Evolutionary conservation across 805 yeast species (phyloP).

Genomic region (Starmerella roubikii): DNA sequence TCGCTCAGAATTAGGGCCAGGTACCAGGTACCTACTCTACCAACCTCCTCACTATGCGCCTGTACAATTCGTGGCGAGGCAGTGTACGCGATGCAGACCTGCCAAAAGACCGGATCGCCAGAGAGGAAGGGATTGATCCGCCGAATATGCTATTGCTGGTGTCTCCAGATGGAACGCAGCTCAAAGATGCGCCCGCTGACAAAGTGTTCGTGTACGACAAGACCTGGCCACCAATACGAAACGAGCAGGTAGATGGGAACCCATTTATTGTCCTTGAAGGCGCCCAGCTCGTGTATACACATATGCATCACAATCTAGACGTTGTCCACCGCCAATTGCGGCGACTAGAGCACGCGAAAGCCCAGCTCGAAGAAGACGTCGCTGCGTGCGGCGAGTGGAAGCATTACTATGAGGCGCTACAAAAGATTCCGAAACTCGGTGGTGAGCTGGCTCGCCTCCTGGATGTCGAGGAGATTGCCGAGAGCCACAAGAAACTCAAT

Average conservation of each 20-base stretch:
- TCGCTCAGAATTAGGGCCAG: too few relatives aligned
- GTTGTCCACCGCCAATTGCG: constrained; percentile 1
- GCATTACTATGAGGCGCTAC: constrained; percentile 10
- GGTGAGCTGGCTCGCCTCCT: constrained; percentile 9
- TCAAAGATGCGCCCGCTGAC: constrained; percentile 21
- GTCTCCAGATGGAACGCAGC: constrained; percentile 20
- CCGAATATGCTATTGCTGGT: constrained; percentile 22
- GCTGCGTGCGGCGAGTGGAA: constrained; percentile 15
- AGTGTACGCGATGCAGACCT: constrained; percentile 17
- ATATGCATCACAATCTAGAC: constrained; percentile 6
- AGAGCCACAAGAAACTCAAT: constrained; percentile 1
- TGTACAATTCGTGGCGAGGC: constrained; percentile 23
- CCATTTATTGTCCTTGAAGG: constrained; percentile 3
- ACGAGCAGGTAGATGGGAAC: background rate
- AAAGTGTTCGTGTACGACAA: constrained; percentile 21
- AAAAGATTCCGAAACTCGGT: constrained; percentile 8
- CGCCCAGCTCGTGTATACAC: background rate
- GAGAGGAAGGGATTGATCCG: constrained; percentile 12
- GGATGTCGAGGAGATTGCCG: constrained; percentile 2
- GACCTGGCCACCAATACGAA: constrained; percentile 3
- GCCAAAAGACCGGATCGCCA: constrained; percentile 15
- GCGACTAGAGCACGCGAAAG: background rate
- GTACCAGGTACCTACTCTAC: too few relatives aligned
- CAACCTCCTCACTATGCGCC: constrained; percentile 15
- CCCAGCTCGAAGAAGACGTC: constrained; percentile 14